Base-by-base conservation (phyloP, 192 early-diverging fungal genomes). In the Martensiomyces pterosporus region DNA sequence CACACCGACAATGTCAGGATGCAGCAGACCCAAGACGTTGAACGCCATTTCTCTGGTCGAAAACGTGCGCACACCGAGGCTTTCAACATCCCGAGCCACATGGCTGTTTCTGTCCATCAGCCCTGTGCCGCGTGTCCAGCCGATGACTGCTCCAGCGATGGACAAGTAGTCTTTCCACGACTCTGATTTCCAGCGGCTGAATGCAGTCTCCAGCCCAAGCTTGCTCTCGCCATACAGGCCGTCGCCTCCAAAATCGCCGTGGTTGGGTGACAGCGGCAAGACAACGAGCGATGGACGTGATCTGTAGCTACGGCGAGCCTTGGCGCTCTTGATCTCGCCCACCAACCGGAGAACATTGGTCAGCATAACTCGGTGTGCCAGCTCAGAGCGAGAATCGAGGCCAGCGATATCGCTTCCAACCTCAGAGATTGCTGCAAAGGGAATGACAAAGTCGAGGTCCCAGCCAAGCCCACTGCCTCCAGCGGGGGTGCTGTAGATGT, bases 381-480 rank as follows among this genome's bases (percentile, higher is more conserved):
- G 80, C 76, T 97, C 94, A 32, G 91, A 91, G 65, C 80, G 75
- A 6, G 87, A 85, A 50, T 91, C 92, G 38, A 97, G 82, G 36
- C 75, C 74, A 41, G 89, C 88, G 29, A 94, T 79, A 67, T 94
- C 88, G 43, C 84, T 81, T 33, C 93, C 94, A 7, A 90, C 77
- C 49, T 88, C 91, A 16, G 91, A 80, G 44, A 97, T 89, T 32
- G 93, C 94, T 41, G 94, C 94, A 74, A 97, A 95, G 13, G 94
- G 94, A 54, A 95, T 77, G 49, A 97, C 79, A 68, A 81, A 91
- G 76, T 97, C 94, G 40, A 97, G 82, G 70, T 97, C 94, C 92
- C 88, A 93, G 39, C 79, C 79, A 4, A 98, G 79, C 21, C 91
- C 92, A 18, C 43, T 48, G 17, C 24, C 24, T 16, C 29, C 36